A percentile compares a stretch with the other conserved stretches of the same genome.
phyloP scores from a whole-genome alignment of 2,329 filamentous ascomycete species.

The Paracoccidioides lutzii region DNA sequence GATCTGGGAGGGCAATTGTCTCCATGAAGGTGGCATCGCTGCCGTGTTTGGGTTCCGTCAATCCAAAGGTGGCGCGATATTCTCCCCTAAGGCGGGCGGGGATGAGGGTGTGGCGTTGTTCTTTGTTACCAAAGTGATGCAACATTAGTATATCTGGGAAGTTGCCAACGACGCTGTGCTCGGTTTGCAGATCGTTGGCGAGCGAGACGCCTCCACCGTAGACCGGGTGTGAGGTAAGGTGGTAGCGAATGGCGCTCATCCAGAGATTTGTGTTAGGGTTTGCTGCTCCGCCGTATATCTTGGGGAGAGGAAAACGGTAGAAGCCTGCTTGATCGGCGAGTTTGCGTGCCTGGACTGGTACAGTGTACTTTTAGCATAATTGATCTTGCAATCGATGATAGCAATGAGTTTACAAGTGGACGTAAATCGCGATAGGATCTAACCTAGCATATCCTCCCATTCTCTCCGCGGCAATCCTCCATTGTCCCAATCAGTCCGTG shows the following conservation, averaged over 20 bases:
- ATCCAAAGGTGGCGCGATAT: conserved; percentile 47
- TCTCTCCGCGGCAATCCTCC: conserved; percentile 44
- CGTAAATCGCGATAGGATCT: neutral
- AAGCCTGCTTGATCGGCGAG: conserved; percentile 49
- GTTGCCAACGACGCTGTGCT: conserved; percentile 50
- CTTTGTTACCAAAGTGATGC: conserved; percentile 44
- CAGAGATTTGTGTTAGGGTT: conserved; percentile 42
- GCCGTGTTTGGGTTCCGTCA: conserved; percentile 50
- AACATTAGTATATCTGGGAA: conserved; percentile 52
- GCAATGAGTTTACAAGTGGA: neutral
- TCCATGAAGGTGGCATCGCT: conserved; percentile 52
- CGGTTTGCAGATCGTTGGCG: conserved; percentile 52
- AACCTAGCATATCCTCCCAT: conserved; percentile 43
- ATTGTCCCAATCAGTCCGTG: conserved; percentile 49
- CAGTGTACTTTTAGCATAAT: neutral
- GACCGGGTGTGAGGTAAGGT: conserved; percentile 41
- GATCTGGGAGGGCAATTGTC: conserved; percentile 38
- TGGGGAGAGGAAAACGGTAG: conserved; percentile 46
- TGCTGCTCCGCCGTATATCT: conserved; percentile 42
- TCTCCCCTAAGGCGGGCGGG: conserved; percentile 39
- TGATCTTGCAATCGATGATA: neutral
- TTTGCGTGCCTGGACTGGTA: conserved; percentile 29
- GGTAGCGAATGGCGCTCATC: conserved; percentile 51
- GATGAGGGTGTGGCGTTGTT: conserved; percentile 44
- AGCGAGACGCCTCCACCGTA: conserved; percentile 41